A percentile compares a stretch with the other conserved stretches of the same genome.
Evolutionary conservation across 148 eudicot genomes (phyloP).

Genomic region (Fallopia convolvulus): DNA sequence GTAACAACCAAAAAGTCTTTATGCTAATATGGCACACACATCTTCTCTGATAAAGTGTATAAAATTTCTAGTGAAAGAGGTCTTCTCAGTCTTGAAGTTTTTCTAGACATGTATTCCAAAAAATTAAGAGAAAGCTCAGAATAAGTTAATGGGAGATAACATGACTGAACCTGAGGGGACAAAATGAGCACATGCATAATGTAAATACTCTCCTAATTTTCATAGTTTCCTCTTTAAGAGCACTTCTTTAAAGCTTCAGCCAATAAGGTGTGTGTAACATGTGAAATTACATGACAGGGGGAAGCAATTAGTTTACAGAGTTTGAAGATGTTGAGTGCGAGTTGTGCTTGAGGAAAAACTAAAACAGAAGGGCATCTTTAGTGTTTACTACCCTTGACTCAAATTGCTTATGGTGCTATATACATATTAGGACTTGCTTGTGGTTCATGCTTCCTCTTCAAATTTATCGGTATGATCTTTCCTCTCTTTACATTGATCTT

Average conservation of each 20-base stretch:
- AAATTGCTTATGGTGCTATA: too few relatives aligned
- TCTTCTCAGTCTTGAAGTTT: not conserved
- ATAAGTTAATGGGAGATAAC: too few relatives aligned
- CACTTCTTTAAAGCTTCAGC: not conserved
- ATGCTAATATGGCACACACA: not conserved
- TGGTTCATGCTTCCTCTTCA: too few relatives aligned
- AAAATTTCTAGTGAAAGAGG: not conserved
- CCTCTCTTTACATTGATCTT: too few relatives aligned
- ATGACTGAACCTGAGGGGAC: not conserved
- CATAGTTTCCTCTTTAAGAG: not conserved
- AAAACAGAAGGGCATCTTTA: constrained; percentile 60
- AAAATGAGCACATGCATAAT: not conserved
- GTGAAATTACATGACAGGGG: constrained; percentile 30
- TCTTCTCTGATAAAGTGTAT: not conserved
- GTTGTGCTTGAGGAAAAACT: constrained; percentile 79
- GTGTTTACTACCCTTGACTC: constrained; percentile 36
- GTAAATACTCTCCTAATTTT: not conserved
- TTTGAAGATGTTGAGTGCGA: constrained; percentile 70
- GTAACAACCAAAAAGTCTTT: too few relatives aligned
- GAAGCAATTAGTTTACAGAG: constrained; percentile 57
- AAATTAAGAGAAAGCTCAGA: too few relatives aligned
- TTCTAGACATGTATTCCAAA: not conserved
- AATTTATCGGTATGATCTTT: too few relatives aligned
- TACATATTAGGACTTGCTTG: too few relatives aligned
- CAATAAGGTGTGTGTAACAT: not conserved